Conservation (phyloP, 768 basidiomycete species). For the Leccinellum luteum region DNA sequence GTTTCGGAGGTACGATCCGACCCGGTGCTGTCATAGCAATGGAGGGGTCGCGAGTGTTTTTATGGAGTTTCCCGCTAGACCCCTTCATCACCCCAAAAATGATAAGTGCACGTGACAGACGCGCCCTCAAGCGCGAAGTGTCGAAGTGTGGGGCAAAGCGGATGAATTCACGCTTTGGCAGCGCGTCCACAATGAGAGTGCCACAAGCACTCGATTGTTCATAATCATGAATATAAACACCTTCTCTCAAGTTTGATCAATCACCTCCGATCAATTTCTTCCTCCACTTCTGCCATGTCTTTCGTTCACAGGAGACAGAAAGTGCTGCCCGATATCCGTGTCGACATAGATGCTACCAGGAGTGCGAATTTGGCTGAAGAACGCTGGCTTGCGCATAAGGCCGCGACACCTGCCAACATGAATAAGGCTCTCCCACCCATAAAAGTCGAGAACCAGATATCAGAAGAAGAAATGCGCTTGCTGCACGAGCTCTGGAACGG, state of each 20-base stretch:
- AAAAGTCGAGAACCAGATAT: slow-evolving; percentile 16
- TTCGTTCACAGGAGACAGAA: slow-evolving; percentile 13
- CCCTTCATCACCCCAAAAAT: too few relatives aligned
- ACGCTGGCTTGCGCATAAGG: background rate
- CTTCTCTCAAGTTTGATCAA: background rate
- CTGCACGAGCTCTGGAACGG: slow-evolving; percentile 28
- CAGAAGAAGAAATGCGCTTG: slow-evolving; percentile 16
- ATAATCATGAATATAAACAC: slow-evolving; percentile 9
- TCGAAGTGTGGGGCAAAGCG: background rate
- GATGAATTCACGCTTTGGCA: slow-evolving; percentile 7
- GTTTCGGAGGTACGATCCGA: background rate
- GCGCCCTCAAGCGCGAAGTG: background rate
- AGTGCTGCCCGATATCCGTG: slow-evolving; percentile 21
- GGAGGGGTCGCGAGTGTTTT: background rate
- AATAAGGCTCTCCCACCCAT: slow-evolving; percentile 16
- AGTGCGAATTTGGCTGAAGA: background rate
- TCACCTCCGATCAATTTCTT: background rate
- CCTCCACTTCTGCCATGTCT: slow-evolving; percentile 10
- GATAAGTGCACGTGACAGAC: slow-evolving; percentile 16
- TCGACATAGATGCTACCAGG: background rate
- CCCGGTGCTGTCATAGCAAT: background rate
- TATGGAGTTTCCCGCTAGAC: too few relatives aligned
- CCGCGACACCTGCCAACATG: background rate
- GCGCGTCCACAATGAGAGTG: slow-evolving; percentile 4
- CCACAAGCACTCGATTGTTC: background rate